Evolutionary conservation across 2,329 filamentous ascomycete species (phyloP).

Genomic region (Claviceps humidiphila): DNA sequence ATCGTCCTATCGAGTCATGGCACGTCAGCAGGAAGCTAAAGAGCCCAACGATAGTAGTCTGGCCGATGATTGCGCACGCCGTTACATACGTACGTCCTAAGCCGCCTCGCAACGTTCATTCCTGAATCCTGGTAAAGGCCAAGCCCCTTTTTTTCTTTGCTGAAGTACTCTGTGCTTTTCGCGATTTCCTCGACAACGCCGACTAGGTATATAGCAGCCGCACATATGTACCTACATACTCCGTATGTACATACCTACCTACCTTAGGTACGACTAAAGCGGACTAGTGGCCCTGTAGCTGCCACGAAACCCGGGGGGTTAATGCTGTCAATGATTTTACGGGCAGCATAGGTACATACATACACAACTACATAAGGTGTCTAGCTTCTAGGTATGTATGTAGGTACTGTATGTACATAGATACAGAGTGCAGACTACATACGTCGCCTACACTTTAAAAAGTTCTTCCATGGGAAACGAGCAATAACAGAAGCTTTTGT

Average conservation of each 20-base stretch:
- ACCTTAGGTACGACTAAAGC: background rate
- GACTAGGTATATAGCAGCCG: background rate
- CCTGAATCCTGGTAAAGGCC: constrained; percentile 1
- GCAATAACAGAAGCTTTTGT: too few species aligned
- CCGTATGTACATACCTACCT: too few species aligned
- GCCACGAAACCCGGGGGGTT: background rate
- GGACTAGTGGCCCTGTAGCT: background rate
- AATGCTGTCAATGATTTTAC: background rate
- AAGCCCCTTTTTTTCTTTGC: background rate
- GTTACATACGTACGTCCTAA: background rate
- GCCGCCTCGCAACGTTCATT: background rate
- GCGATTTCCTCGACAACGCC: background rate
- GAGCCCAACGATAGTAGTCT: background rate
- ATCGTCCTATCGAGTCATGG: background rate
- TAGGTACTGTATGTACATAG: too few species aligned
- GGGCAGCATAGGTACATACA: background rate
- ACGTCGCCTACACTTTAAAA: too few species aligned
- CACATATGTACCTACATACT: background rate
- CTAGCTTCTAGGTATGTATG: too few species aligned
- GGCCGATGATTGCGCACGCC: background rate
- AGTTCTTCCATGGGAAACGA: too few species aligned
- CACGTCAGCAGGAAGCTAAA: background rate
- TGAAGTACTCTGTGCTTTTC: background rate
- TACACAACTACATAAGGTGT: background rate
- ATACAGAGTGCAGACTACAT: too few species aligned